phyloP scores from a whole-genome alignment of 1,284 basidiomycete genomes.

The Caloboletus firmus region DNA sequence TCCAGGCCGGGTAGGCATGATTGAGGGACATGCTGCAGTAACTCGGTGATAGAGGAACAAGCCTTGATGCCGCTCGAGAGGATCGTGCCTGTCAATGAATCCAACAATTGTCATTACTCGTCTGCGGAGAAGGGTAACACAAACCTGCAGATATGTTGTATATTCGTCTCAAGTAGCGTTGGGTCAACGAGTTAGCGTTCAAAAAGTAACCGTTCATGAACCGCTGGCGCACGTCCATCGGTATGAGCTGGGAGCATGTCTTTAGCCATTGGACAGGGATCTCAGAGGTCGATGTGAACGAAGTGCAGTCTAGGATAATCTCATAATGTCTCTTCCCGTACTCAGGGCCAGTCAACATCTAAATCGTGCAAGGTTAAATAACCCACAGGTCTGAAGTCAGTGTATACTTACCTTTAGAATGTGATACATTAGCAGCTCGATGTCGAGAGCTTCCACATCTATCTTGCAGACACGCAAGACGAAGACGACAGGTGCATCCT shows the following conservation, averaged over 20 bases:
- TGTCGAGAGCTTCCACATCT: constrained; percentile 81
- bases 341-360: constrained; percentile 44
- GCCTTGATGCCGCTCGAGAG: constrained; percentile 56
- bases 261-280: constrained; percentile 82
- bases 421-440: constrained; percentile 82
- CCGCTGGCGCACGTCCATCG: constrained; percentile 60
- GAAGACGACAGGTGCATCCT: constrained; percentile 60
- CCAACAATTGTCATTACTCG: constrained; percentile 4
- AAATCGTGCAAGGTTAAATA: constrained; percentile 2
- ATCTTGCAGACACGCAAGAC: constrained; percentile 66
- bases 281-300: constrained; percentile 74
- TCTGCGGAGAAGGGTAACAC: constrained; percentile 16
- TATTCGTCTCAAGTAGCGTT: constrained; percentile 72
- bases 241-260: constrained; percentile 76
- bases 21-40: constrained; percentile 55
- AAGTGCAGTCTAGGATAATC: constrained; percentile 81
- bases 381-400: not conserved
- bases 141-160: constrained; percentile 74
- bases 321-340: constrained; percentile 61
- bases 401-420: constrained; percentile 64
- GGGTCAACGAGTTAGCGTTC: constrained; percentile 76
- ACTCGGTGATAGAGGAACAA: constrained; percentile 58
- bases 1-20: constrained; percentile 48
- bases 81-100: constrained; percentile 46
- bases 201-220: constrained; percentile 67